Conservation (phyloP, 2,329 filamentous ascomycete genomes). For the Dactylonectria estremocensis region DNA sequence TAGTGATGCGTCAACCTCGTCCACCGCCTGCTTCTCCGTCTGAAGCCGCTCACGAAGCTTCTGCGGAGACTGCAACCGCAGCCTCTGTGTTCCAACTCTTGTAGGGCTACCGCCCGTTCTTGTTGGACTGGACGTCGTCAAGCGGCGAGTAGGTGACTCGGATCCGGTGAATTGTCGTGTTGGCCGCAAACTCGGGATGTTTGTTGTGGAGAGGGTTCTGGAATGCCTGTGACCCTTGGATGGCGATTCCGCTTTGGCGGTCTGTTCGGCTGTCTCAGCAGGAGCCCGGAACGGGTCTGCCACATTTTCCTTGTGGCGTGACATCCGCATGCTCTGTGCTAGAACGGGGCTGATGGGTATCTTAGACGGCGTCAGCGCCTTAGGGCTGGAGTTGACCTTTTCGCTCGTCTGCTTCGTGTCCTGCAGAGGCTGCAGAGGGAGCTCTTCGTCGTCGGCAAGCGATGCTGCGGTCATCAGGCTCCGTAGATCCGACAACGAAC, state of each 20-base stretch:
- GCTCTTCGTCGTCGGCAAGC: slow-evolving; percentile 56
- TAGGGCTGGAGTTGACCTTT: slow-evolving; percentile 68
- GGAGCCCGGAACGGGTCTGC: slow-evolving; percentile 42
- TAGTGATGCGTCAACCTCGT: slow-evolving; percentile 78
- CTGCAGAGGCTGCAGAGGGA: slow-evolving; percentile 63
- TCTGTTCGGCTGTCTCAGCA: slow-evolving; percentile 36
- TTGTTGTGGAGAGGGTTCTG: slow-evolving; percentile 68
- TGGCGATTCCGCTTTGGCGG: slow-evolving; percentile 42
- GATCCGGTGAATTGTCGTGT: slow-evolving; percentile 48
- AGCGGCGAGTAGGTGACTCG: slow-evolving; percentile 45
- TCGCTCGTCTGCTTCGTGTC: slow-evolving; percentile 69
- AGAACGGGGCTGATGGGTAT: slow-evolving; percentile 66
- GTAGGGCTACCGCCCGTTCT: slow-evolving; percentile 50
- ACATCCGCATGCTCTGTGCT: slow-evolving; percentile 56
- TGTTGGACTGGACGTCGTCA: slow-evolving; percentile 49
- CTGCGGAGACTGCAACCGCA: slow-evolving; percentile 79
- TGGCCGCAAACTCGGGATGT: slow-evolving; percentile 69
- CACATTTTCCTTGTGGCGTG: slow-evolving; percentile 64
- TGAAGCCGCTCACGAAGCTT: slow-evolving; percentile 89
- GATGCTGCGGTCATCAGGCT: slow-evolving; percentile 75
- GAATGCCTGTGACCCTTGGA: slow-evolving; percentile 56
- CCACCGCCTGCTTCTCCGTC: slow-evolving; percentile 82
- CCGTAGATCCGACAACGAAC: slow-evolving; percentile 90
- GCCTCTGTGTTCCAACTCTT: slow-evolving; percentile 61
- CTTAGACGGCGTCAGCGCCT: slow-evolving; percentile 62